Evolutionary conservation across 306 rosid species (phyloP), one percentile per base, ranked within the genome.

Genomic region (Oemleria cerasiformis): DNA sequence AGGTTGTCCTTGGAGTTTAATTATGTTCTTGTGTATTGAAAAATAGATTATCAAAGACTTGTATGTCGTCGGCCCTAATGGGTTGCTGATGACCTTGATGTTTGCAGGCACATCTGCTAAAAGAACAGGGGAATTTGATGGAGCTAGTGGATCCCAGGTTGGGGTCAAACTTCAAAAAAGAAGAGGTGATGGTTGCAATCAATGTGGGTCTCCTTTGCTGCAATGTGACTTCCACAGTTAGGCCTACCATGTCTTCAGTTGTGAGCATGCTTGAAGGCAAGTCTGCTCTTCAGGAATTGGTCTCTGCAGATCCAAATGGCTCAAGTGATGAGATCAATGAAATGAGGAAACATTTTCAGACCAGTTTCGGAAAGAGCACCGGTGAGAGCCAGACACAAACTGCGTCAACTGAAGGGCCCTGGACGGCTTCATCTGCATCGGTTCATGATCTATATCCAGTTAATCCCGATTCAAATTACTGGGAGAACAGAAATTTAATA

Each of bases 231-330:
- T 30, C 86, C 25, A 47, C 89, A 8, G 45, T 13, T 10, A 79
- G 86, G 73, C 83, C 86, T 34, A 6, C 66, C 4, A 85, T 85
- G 86, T 85, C 86, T 14, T 56, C 63, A 1, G 86, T 77, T 48
- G 84, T 85, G 69, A 74, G 86, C 74, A 77, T 85, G 76, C 77
- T 85, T n/a, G 86, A 82, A 68, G 86, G 89, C 36, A 50, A 25
- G 19, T 25, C 23, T 60, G 59, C 41, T 30, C 57, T 79, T 38
- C 45, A 76, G 34, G 85, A 75, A 36, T 25, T 68, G 76, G 30
- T 48, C 6, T 34, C 51, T 30, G 36, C 3, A 5, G 73, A 79
- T 69, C 68, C 63, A n/a, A 42, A 40, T 49, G 49, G 50, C 7
- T 10, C 47, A 13, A 54, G 44, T 10, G 68, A 43, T 49, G 60